Evolutionary conservation across 176 grass and related monocot species (phyloP).

Genomic region (Elymus sibiricus): DNA sequence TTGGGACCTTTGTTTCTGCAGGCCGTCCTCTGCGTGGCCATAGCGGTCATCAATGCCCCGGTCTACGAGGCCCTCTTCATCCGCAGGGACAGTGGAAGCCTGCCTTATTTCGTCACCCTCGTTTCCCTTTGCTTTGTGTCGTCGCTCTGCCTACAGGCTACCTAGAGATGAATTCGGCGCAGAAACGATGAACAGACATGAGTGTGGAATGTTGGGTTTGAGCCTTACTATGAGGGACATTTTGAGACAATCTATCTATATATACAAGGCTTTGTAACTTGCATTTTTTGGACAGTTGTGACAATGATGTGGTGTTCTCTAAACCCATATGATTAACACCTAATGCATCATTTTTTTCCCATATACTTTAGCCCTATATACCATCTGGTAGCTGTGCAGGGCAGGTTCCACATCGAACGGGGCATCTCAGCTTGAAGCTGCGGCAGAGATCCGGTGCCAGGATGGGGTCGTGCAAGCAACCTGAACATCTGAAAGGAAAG

Average conservation of each 20-base stretch:
- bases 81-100: constrained; percentile 50
- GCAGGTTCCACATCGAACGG: neutral
- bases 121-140: constrained; percentile 41
- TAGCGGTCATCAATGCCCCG: constrained; percentile 40
- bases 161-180: neutral
- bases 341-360: neutral
- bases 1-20: constrained; percentile 46
- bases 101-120: constrained; percentile 41
- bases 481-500: neutral
- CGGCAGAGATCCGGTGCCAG: neutral
- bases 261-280: neutral
- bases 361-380: neutral
- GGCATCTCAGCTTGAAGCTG: neutral
- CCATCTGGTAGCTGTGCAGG: neutral
- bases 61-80: constrained; percentile 70
- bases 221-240: neutral
- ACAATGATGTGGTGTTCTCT: neutral
- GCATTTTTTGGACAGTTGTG: neutral
- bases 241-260: neutral
- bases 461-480: neutral
- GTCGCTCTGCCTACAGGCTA: constrained; percentile 28
- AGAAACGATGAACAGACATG: neutral
- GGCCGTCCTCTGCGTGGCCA: constrained; percentile 35
- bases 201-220: neutral
- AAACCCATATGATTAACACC: neutral